phyloP scores from a whole-genome alignment of 2,329 filamentous ascomycete genomes.

The Diplodia seriata region DNA sequence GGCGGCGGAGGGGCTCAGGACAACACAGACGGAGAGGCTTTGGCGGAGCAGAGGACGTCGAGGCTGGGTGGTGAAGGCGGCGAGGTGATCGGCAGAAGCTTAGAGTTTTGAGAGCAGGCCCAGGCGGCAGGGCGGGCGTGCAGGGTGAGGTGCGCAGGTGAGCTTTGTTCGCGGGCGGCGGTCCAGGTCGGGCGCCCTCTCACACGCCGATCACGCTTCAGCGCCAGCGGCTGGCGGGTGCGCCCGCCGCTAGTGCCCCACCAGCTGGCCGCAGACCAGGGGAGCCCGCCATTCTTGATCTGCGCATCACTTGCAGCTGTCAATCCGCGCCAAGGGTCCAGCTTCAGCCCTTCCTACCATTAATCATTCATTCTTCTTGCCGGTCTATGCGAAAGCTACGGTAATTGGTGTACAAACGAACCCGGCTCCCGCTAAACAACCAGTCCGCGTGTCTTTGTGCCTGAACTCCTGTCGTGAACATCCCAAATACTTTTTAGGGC shows the following conservation, averaged over 20 bases:
- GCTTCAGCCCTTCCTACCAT: background rate
- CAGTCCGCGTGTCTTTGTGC: no score
- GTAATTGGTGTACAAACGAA: slow-evolving; percentile 10
- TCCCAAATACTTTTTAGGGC: slow-evolving; percentile 11
- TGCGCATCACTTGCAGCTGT: slow-evolving; percentile 16
- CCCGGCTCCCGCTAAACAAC: slow-evolving; percentile 8
- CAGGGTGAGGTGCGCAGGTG: slow-evolving; percentile 6
- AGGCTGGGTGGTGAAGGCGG: background rate
- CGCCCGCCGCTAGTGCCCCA: slow-evolving; percentile 18
- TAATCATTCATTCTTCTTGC: background rate
- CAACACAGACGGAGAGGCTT: background rate
- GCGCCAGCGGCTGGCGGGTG: slow-evolving; percentile 24
- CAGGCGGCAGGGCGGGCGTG: slow-evolving; percentile 3
- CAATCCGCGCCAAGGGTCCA: slow-evolving; percentile 22
- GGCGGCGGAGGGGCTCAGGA: background rate
- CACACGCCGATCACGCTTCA: slow-evolving; percentile 23
- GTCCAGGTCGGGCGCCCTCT: slow-evolving; percentile 8
- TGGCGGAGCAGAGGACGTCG: background rate
- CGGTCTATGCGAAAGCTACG: background rate
- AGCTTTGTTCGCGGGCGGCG: slow-evolving; percentile 19
- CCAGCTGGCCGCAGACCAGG: slow-evolving; percentile 9
- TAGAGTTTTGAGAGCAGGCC: background rate
- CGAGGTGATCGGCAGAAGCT: background rate
- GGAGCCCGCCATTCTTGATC: slow-evolving; percentile 11
- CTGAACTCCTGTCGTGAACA: slow-evolving; percentile 17